Evolutionary conservation across 2,329 filamentous ascomycete species (phyloP).

Genomic region (Phialocephala sp.): DNA sequence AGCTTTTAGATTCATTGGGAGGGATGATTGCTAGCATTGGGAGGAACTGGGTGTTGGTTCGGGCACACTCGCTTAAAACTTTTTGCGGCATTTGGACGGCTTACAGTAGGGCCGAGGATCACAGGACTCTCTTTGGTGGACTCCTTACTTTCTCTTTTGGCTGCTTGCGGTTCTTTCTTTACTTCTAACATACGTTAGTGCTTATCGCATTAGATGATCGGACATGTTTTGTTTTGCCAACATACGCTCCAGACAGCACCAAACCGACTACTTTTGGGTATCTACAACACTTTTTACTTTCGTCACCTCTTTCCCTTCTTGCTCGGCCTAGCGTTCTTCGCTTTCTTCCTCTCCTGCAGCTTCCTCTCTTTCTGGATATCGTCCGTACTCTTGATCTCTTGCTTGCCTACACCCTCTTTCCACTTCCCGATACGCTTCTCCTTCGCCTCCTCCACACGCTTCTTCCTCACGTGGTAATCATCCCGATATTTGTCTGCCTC

Average conservation of each 20-base stretch:
- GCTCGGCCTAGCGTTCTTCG: conserved; percentile 86
- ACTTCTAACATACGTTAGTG: neutral
- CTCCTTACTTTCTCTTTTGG: neutral
- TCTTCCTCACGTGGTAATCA: conserved; percentile 90
- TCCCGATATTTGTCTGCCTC: conserved; percentile 90
- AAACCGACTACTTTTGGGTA: conserved; percentile 11
- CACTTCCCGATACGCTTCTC: conserved; percentile 81
- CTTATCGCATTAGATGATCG: neutral
- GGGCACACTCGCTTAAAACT: conserved; percentile 16
- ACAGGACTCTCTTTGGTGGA: conserved; percentile 22
- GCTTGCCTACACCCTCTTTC: conserved; percentile 73
- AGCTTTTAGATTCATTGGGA: neutral
- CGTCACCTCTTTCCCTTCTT: conserved; percentile 55
- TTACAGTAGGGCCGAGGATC: conserved; percentile 2
- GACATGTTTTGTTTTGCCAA: neutral
- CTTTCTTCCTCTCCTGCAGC: conserved; percentile 74
- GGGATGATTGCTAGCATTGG: conserved; percentile 14
- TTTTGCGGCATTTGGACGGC: neutral
- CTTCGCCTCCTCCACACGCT: conserved; percentile 84
- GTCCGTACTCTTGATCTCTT: conserved; percentile 80
- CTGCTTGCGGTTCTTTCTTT: neutral
- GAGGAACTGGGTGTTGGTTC: conserved; percentile 18
- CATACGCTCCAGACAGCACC: neutral
- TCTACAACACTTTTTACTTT: conserved; percentile 9
- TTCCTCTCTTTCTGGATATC: conserved; percentile 86